Evolutionary conservation across 192 early-diverging fungal genomes (phyloP), one percentile per base, ranked within the genome.

Genomic region (Lunasporangiospora selenospora): DNA sequence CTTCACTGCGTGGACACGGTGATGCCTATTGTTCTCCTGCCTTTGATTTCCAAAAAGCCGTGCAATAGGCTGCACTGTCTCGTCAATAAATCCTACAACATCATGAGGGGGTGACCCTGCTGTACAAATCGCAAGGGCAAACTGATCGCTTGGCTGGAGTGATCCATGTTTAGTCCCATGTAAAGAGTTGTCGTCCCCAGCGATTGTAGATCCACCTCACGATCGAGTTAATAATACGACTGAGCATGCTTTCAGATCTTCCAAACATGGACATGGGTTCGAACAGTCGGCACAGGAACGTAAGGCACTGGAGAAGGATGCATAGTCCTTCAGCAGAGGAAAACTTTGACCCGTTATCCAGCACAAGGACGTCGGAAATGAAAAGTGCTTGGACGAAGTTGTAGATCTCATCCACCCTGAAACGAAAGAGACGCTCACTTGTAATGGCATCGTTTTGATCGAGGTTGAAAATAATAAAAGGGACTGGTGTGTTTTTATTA

Each of bases 251-350:
- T 12, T 32, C 54, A 18, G 41, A 56, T 56, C 54, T 39, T 4
- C 54, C 54, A 56, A 56, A 56, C 38, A 56, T 43, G 4, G 19
- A 27, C 41, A 56, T 44, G 10, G 44, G 26, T 3, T 56, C 54
- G 39, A 42, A 12, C 6, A 38, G n/a, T 9, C 53, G 53, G 38
- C 53, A 54, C 6, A 38, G 53, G 38, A 19, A 54, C 1, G 53
- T n/a, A 11, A 56, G 40, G 29, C 54, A 36, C 8, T 41, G 54
- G 1, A 56, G 54, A 32, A 56, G n/a, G 3, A 56, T 2, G 38
- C 54, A 56, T 10, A 56, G 2, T 3, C 41, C 54, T 27, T 56
- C 39, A 2, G 32, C 13, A 5, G 54, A 42, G 8, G 1, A 23
- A 33, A 56, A 31, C 38, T 27, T 41, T 26, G 54, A 42, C 13